Evolutionary conservation across 805 yeast genomes (phyloP), one percentile per base, ranked within the genome.

Genomic region (Monosporozyma aquatica): DNA sequence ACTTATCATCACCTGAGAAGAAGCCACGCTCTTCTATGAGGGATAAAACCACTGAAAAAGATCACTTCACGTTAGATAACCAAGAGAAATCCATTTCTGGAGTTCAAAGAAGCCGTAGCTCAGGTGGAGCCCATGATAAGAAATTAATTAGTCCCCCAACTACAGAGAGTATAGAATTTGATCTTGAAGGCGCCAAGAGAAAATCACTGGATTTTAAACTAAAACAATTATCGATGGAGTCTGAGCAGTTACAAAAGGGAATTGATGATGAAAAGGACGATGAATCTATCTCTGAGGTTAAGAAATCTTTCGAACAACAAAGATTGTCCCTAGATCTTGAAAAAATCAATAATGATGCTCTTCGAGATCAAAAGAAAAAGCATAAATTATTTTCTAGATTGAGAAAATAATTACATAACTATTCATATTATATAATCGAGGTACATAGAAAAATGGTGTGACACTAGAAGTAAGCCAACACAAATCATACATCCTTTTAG

Each of bases 241-340:
- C 15, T n/a, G 17, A n/a, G n/a, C 6, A 26, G 9, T 28, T 28
- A 28, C 32, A 28, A 15, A 15, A 28, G n/a, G 17, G 32, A 28
- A 28, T n/a, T 25, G 24, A 11, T 22, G 15, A 28, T 15, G n/a
- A 21, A 18, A 10, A 29, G 17, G 33, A 29, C 9, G 17, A 15
- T 15, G 38, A 30, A 4, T 35, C 34, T n/a, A 9, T 24, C 11
- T 41, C 47, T 29, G 38, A 42, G 30, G 27, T 39, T 8, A 40
- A 40, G 18, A 54, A 48, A 30, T 51, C 59, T 1, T 47, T 55
- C 37, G 47, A 55, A 7, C 52, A 47, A 34, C 56, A 55, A 1
- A 52, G 62, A n/a, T 57, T 55, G 33, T 59, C 64, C 3, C 43
- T 59, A 10, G 64, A 59, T 36, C 38, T 58, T 36, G 64, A 59